A percentile compares a stretch with the other conserved stretches of the same genome.
Conservation (phyloP, 805 yeast species). For the Hanseniaspora guilliermondii region DNA sequence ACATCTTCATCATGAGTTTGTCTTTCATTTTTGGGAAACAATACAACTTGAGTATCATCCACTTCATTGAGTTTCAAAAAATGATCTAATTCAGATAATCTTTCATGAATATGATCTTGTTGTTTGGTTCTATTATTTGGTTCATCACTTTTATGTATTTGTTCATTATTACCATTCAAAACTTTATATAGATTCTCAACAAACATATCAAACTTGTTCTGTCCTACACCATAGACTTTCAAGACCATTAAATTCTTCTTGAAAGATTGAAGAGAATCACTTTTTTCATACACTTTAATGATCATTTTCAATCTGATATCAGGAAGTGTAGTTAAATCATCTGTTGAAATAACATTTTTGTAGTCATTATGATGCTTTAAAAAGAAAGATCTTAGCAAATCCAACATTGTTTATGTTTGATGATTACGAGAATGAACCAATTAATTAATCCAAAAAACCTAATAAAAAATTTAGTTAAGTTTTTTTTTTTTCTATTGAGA, state of each 20-base stretch:
- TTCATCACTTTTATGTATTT: not conserved
- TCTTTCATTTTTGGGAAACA: not conserved
- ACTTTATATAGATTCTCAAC: not conserved
- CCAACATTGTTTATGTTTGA: not conserved
- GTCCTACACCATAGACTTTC: conserved; percentile 6
- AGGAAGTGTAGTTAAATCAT: not conserved
- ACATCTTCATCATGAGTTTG: not conserved
- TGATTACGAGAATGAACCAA: too few species aligned
- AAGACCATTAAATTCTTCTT: not conserved
- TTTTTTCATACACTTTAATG: not conserved
- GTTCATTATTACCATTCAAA: not conserved
- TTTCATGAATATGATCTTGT: not conserved
- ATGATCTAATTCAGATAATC: not conserved
- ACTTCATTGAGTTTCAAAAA: not conserved
- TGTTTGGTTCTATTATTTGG: not conserved
- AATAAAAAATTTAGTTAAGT: too few species aligned
- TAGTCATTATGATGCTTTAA: not conserved
- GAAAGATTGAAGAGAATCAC: not conserved
- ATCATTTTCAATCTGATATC: not conserved
- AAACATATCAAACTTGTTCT: conserved; percentile 6
- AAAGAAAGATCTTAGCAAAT: not conserved
- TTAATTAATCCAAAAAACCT: too few species aligned
- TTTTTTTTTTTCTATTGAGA: too few species aligned
- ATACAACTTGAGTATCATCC: not conserved
- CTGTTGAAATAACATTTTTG: conserved; percentile 1